Evolutionary conservation across 2,329 filamentous ascomycete genomes (phyloP).

Genomic region (Neofusicoccum ribis): DNA sequence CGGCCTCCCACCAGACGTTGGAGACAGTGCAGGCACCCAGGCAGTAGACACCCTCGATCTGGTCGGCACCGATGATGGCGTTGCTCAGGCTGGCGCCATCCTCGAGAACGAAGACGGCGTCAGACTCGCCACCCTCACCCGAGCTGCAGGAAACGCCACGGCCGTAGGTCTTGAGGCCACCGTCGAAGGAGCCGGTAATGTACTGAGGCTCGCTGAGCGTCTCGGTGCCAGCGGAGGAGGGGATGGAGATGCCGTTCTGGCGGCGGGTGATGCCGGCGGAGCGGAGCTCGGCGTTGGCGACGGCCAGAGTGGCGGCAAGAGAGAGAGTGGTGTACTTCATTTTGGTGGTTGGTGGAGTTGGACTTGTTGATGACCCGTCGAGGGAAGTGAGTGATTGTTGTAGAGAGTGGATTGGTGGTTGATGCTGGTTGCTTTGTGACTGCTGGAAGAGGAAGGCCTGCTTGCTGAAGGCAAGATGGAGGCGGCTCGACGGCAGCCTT

Average conservation of each 20-base stretch:
- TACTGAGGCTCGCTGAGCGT: conserved; percentile 11
- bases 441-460: conserved; percentile 4
- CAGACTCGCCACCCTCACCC: conserved; percentile 45
- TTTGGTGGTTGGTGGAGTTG: not conserved
- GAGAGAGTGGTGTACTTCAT: conserved; percentile 14
- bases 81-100: conserved; percentile 46
- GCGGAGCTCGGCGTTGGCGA: conserved; percentile 17
- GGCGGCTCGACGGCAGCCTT: not conserved
- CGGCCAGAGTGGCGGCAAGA: not conserved
- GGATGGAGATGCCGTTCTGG: conserved; percentile 24
- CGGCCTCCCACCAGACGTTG: conserved; percentile 33
- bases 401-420: not conserved
- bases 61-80: conserved; percentile 50
- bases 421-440: not conserved
- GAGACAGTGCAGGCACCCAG: conserved; percentile 49
- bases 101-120: conserved; percentile 18
- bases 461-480: not conserved
- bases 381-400: not conserved
- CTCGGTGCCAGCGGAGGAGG: conserved; percentile 9
- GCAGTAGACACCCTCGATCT: conserved; percentile 54
- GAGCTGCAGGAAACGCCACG: conserved; percentile 30
- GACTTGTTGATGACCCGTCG: not conserved
- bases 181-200: conserved; percentile 14
- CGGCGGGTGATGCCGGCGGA: conserved; percentile 3
- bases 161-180: conserved; percentile 15